These are phyloP conservation scores for Ogataea pilisensis DNA, from an alignment of 805 yeast species.

Conservation along the genomic window DNA sequence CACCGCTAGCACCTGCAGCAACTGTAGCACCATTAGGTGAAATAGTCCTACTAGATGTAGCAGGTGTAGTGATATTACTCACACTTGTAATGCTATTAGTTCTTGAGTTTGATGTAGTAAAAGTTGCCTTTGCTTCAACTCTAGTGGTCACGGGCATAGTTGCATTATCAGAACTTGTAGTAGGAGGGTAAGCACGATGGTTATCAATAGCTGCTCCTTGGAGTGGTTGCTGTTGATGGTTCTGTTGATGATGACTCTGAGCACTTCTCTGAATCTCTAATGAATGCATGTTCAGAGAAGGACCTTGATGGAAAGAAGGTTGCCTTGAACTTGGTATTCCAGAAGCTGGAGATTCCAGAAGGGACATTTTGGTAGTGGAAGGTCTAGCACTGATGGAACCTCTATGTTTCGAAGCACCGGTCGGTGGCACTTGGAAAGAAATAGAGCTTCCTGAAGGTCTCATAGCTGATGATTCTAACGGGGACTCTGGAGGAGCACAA, in stretches of 20 bases:
- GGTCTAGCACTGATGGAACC: constrained; percentile 58
- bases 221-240: background rate
- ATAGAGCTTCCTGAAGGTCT: constrained; percentile 25
- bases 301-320: constrained; percentile 18
- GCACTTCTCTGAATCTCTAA: background rate
- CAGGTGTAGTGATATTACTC: background rate
- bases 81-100: constrained; percentile 3
- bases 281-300: background rate
- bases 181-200: background rate
- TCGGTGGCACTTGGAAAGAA: constrained; percentile 45
- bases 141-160: constrained; percentile 7
- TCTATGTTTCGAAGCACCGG: constrained; percentile 40
- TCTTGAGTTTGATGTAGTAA: constrained; percentile 5
- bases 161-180: background rate
- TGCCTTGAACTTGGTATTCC: constrained; percentile 28
- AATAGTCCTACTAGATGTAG: background rate
- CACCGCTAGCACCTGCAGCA: background rate
- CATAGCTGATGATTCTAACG: constrained; percentile 13
- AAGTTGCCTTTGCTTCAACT: constrained; percentile 4
- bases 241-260: background rate
- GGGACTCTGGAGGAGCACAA: constrained; percentile 9
- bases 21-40: background rate
- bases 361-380: constrained; percentile 32
- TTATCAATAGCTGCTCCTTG: no score
- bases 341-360: constrained; percentile 21